Conservation (phyloP, 1,284 basidiomycete species). For the Austropuccinia psidii region DNA sequence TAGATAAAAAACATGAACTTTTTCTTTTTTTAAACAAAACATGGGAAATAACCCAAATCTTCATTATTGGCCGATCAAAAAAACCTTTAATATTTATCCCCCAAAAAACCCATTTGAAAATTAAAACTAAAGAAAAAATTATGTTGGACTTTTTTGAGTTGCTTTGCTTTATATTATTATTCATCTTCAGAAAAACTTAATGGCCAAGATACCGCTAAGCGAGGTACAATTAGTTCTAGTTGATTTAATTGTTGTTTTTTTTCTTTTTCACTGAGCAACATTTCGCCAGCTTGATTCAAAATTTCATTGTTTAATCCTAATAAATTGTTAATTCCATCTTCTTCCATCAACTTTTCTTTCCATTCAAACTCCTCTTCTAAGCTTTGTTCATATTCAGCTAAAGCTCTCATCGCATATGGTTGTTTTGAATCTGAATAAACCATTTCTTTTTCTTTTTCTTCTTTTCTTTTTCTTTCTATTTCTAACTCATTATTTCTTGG, state of each 20-base stretch:
- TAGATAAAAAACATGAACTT: too few species aligned
- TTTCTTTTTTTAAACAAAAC: too few species aligned
- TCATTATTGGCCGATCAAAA: too few species aligned
- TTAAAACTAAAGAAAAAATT: too few species aligned
- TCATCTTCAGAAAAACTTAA: conserved; percentile 34
- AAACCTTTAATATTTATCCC: too few species aligned
- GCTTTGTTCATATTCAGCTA: conserved; percentile 31
- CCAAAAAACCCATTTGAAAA: too few species aligned
- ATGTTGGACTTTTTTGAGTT: too few species aligned
- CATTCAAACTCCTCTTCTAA: conserved; percentile 32
- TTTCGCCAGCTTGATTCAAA: not conserved
- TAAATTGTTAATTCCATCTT: conserved; percentile 8
- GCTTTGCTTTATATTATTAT: too few species aligned
- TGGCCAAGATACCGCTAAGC: conserved; percentile 28
- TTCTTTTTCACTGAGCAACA: not conserved
- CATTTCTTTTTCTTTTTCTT: not conserved
- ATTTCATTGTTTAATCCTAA: too few species aligned
- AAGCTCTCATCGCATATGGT: conserved; percentile 24
- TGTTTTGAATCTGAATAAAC: not conserved
- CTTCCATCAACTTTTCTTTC: conserved; percentile 29
- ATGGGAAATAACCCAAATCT: too few species aligned
- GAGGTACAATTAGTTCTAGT: conserved; percentile 17
- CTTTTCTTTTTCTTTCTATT: not conserved
- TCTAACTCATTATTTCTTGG: not conserved
- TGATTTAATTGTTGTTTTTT: not conserved